Conservation (phyloP, 345 rosid species). For the Populus euphratica region DNA sequence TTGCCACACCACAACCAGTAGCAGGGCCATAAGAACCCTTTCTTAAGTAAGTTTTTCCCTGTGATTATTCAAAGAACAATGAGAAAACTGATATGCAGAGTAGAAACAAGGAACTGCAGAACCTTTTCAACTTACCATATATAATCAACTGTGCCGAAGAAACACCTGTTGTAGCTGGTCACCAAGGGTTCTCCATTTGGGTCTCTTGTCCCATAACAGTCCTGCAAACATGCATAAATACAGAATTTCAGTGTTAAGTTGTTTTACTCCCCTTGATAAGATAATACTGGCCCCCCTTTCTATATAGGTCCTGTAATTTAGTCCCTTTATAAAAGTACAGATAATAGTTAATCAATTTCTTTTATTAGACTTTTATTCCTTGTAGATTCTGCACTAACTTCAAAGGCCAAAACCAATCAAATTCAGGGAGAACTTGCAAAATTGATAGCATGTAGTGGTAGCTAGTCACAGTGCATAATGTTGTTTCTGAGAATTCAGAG, state of each 20-base stretch:
- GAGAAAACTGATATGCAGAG: not conserved
- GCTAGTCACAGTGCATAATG: too few species aligned
- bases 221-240: constrained; percentile 40
- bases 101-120: not conserved
- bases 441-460: too few species aligned
- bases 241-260: not conserved
- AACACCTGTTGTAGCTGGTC: constrained; percentile 84
- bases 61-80: not conserved
- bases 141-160: constrained; percentile 92
- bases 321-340: not conserved
- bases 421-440: not conserved
- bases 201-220: constrained; percentile 64
- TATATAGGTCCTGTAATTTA: not conserved
- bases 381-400: not conserved
- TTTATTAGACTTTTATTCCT: not conserved
- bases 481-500: too few species aligned
- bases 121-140: constrained; percentile 56
- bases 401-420: not conserved
- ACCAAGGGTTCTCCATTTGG: constrained; percentile 72
- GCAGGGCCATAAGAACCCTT: too few species aligned
- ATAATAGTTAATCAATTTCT: not conserved
- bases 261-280: not conserved
- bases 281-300: too few species aligned
- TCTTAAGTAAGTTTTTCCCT: not conserved
- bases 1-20: not conserved